These are phyloP conservation scores for Brassica carinata DNA, from an alignment of 345 rosid species.

Conservation along the genomic window DNA sequence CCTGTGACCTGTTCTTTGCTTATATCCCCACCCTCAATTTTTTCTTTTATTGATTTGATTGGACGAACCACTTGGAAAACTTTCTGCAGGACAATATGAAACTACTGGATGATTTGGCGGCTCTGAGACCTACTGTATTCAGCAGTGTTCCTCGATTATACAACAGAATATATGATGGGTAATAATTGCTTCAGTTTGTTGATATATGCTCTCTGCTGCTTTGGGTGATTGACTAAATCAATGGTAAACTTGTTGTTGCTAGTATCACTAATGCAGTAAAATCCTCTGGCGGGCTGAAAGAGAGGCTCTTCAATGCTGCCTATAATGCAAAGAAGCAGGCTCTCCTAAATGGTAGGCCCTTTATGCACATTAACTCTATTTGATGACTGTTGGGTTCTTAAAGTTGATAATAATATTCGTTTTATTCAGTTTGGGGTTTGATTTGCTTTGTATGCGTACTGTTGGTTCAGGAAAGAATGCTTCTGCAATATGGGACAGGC, in stretches of 20 bases:
- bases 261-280: constrained; percentile 84
- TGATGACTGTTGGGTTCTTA: neutral
- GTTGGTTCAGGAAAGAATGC: constrained; percentile 73
- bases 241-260: constrained; percentile 39
- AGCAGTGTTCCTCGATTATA: constrained; percentile 95
- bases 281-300: constrained; percentile 76
- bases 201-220: constrained; percentile 23
- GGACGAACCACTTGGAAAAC: neutral
- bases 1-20: constrained; percentile 17
- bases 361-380: neutral
- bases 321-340: constrained; percentile 97
- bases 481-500: constrained; percentile 95
- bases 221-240: constrained; percentile 12
- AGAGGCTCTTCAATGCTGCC: constrained; percentile 89
- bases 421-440: neutral
- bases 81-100: constrained; percentile 84
- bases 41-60: constrained; percentile 25
- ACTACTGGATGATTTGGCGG: constrained; percentile 86
- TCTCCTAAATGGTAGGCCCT: constrained; percentile 66
- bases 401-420: constrained; percentile 2
- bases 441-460: constrained; percentile 17
- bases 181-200: constrained; percentile 34
- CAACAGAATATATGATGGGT: constrained; percentile 94
- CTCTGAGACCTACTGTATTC: constrained; percentile 88
- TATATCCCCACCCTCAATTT: constrained; percentile 5